Conservation (phyloP, 352 stramenopile species). For the Phytophthora aleatoria region DNA sequence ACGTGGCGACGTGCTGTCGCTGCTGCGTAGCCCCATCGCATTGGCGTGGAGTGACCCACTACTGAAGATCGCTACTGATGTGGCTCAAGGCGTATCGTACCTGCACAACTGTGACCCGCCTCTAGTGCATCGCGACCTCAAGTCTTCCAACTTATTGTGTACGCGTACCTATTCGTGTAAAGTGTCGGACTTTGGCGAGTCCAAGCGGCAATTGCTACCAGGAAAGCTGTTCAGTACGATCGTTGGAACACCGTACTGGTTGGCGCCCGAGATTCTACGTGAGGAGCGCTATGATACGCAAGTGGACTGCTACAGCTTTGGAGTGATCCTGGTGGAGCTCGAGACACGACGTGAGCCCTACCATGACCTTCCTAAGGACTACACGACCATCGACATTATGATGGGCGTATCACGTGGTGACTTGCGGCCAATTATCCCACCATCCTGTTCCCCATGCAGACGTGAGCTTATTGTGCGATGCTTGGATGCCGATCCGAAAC, state of each 20-base stretch:
- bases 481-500: slow-evolving; percentile 59
- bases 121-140: slow-evolving; percentile 84
- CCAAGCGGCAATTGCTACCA: slow-evolving; percentile 55
- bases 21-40: slow-evolving; percentile 67
- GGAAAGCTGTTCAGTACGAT: slow-evolving; percentile 71
- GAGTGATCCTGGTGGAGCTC: slow-evolving; percentile 85
- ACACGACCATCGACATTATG: slow-evolving; percentile 84
- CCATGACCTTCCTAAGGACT: slow-evolving; percentile 58
- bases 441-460: slow-evolving; percentile 58
- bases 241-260: slow-evolving; percentile 86
- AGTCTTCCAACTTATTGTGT: slow-evolving; percentile 79
- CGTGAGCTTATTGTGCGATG: slow-evolving; percentile 71
- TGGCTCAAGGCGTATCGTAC: slow-evolving; percentile 81
- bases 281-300: slow-evolving; percentile 83
- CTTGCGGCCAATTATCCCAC: slow-evolving; percentile 69
- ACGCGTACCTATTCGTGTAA: slow-evolving; percentile 82
- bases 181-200: slow-evolving; percentile 83
- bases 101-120: slow-evolving; percentile 82
- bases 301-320: slow-evolving; percentile 90
- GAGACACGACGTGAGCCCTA: slow-evolving; percentile 81
- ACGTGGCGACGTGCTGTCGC: slow-evolving; percentile 63
- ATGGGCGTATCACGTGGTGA: slow-evolving; percentile 64
- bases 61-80: slow-evolving; percentile 82
- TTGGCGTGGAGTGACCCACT: slow-evolving; percentile 80
- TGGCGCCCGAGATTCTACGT: slow-evolving; percentile 84